These are phyloP conservation scores for Ascochyta fabae DNA, from an alignment of 2,329 filamentous ascomycete species.

Conservation along the genomic window DNA sequence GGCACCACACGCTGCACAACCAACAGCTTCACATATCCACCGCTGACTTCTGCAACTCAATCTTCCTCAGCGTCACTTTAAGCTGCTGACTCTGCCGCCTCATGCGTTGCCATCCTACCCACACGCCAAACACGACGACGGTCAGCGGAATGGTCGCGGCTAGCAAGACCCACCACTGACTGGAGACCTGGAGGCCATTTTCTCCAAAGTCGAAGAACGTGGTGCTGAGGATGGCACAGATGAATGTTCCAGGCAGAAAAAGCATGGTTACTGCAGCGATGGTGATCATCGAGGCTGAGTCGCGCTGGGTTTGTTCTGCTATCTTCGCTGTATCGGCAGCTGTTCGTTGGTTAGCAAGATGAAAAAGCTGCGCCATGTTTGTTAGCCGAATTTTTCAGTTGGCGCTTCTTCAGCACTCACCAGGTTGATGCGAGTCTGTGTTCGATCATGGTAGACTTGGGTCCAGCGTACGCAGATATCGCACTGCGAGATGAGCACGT, in stretches of 20 bases:
- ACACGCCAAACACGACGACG: background rate
- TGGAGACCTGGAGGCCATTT: background rate
- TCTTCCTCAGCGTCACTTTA: too few relatives aligned
- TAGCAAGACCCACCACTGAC: background rate
- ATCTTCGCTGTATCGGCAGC: conserved; percentile 26
- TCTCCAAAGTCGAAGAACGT: conserved; percentile 3
- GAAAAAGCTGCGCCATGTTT: conserved; percentile 10
- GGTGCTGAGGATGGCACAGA: conserved; percentile 13
- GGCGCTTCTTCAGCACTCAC: conserved; percentile 11
- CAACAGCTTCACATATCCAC: too few relatives aligned
- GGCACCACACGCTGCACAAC: too few relatives aligned
- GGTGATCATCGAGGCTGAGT: conserved; percentile 38
- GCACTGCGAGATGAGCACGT: conserved; percentile 24
- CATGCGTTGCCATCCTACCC: background rate
- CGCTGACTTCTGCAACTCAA: too few relatives aligned
- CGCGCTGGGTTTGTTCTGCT: conserved; percentile 29
- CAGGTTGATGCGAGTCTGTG: conserved; percentile 30
- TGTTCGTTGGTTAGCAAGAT: conserved; percentile 30
- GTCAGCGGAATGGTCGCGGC: background rate
- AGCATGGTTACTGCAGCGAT: conserved; percentile 35
- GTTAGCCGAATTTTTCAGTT: too few relatives aligned
- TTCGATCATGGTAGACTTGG: conserved; percentile 26
- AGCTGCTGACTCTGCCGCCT: too few relatives aligned
- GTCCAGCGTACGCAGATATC: conserved; percentile 31
- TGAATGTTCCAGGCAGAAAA: conserved; percentile 33